These are phyloP conservation scores for Aspergillus ibericus DNA, from an alignment of 2,329 filamentous ascomycete species.

Conservation along the genomic window DNA sequence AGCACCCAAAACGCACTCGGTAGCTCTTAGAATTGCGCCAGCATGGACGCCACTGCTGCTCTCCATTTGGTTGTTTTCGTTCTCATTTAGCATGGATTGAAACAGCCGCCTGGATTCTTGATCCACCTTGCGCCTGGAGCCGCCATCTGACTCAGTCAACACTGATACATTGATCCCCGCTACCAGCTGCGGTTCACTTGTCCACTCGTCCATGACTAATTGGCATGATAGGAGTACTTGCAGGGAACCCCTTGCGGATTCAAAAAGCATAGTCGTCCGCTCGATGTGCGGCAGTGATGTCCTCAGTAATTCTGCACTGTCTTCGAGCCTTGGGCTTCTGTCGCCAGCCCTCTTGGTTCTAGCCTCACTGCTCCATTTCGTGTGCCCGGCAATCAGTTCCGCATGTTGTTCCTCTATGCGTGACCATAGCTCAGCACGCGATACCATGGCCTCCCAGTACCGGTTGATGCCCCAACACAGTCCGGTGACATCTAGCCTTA, in stretches of 20 bases:
- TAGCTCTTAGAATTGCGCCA: conserved; percentile 35
- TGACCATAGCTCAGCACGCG: conserved; percentile 41
- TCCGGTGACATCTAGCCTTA: conserved; percentile 40
- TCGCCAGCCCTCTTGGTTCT: conserved; percentile 9
- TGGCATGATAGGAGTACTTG: conserved; percentile 37
- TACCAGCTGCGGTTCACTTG: conserved; percentile 40
- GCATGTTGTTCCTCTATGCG: conserved; percentile 31
- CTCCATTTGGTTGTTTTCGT: conserved; percentile 4
- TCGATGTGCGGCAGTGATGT: conserved; percentile 38
- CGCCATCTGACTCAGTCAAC: conserved; percentile 9
- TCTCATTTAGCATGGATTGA: conserved; percentile 32
- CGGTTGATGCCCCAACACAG: conserved; percentile 44
- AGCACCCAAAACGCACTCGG: conserved; percentile 35
- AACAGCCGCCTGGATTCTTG: conserved; percentile 42
- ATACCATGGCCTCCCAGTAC: conserved; percentile 43
- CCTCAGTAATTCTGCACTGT: conserved; percentile 13
- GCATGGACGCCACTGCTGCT: conserved; percentile 22
- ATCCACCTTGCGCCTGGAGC: conserved; percentile 31
- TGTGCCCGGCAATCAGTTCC: conserved; percentile 11
- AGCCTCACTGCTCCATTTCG: background rate
- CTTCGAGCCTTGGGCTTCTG: too few relatives aligned
- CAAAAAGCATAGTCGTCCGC: conserved; percentile 37
- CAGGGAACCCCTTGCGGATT: conserved; percentile 14
- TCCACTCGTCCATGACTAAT: conserved; percentile 41
- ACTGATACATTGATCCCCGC: conserved; percentile 37